Percentiles rank a stretch among this genome's conserved stretches.
Conservation (phyloP, 257 asterid genomes). For the Solanum sejunctum region DNA sequence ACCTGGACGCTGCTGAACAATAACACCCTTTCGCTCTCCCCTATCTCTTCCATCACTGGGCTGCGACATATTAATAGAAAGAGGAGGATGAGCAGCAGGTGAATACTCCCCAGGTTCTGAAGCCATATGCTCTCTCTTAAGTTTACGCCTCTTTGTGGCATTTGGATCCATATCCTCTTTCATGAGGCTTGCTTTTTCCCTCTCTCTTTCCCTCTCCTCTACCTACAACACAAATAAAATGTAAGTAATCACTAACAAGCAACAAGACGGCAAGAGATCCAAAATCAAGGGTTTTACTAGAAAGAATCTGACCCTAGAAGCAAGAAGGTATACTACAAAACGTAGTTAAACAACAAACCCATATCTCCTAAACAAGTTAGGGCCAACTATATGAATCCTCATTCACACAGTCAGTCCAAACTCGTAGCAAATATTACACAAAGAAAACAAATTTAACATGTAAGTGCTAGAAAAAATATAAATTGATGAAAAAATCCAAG, state of each 20-base stretch:
- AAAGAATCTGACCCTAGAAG: neutral
- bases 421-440: neutral
- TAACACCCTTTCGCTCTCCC: slow-evolving; percentile 66
- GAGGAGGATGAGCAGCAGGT: slow-evolving; percentile 46
- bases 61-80: slow-evolving; percentile 42
- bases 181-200: slow-evolving; percentile 42
- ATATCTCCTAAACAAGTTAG: neutral
- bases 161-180: slow-evolving; percentile 77
- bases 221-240: slow-evolving; percentile 27
- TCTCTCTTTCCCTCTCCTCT: slow-evolving; percentile 78
- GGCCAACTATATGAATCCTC: neutral
- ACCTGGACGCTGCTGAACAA: slow-evolving; percentile 57
- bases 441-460: neutral
- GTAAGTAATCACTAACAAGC: neutral
- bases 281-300: neutral
- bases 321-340: neutral
- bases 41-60: slow-evolving; percentile 74
- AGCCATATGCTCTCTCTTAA: slow-evolving; percentile 72
- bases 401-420: neutral
- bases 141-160: slow-evolving; percentile 84
- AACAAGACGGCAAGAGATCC: neutral
- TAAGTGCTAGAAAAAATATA: neutral
- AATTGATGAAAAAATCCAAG: neutral
- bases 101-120: slow-evolving; percentile 92
- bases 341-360: neutral